A percentile compares a stretch with the other conserved stretches of the same genome.
Evolutionary conservation across 768 basidiomycete species (phyloP).

Genomic region (Boletus rufocinnamomeus): DNA sequence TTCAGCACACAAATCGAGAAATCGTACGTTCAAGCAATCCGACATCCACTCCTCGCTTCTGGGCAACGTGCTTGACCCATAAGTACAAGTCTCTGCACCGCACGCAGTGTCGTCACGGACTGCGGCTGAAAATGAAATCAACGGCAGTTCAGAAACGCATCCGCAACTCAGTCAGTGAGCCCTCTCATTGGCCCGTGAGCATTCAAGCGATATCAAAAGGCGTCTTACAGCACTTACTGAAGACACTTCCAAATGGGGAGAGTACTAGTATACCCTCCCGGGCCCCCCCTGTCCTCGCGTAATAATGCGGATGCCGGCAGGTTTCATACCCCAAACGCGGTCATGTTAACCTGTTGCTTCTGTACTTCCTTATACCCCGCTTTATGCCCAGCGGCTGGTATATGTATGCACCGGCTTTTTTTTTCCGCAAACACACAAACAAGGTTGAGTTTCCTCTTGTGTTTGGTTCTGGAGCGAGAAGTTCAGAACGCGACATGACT

Average conservation of each 20-base stretch:
- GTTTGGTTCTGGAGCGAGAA: slow-evolving; percentile 2
- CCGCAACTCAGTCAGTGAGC: not conserved
- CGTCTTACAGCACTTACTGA: not conserved
- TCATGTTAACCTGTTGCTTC: slow-evolving; percentile 1
- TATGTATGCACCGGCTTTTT: not conserved
- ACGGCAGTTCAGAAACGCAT: not conserved
- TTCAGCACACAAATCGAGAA: not conserved
- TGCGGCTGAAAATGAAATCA: not conserved
- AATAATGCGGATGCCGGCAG: not conserved
- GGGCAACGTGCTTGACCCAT: not conserved
- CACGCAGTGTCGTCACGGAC: not conserved
- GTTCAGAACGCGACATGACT: not conserved
- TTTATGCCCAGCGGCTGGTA: not conserved
- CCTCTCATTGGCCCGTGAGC: too few relatives aligned
- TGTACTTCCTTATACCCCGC: not conserved
- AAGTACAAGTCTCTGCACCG: not conserved
- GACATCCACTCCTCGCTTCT: not conserved
- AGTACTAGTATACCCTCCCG: not conserved
- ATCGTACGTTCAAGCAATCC: not conserved
- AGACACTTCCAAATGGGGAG: not conserved
- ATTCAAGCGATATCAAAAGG: not conserved
- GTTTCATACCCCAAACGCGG: not conserved
- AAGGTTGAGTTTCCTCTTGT: slow-evolving; percentile 19
- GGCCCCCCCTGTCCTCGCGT: not conserved
- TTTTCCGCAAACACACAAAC: slow-evolving; percentile 3